Conservation (phyloP, 148 eudicot genomes). For the Cornus kousa region DNA sequence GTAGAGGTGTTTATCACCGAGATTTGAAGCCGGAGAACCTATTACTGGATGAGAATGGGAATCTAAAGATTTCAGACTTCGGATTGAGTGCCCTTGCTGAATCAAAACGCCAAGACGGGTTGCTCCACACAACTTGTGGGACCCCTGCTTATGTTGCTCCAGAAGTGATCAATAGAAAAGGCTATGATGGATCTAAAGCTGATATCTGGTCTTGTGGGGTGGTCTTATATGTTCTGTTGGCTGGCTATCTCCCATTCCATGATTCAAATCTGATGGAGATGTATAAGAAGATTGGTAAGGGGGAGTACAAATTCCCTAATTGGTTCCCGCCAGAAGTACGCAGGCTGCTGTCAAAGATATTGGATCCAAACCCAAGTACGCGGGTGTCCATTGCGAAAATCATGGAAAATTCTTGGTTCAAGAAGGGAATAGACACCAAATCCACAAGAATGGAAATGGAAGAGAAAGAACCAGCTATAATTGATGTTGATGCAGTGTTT, state of each 20-base stretch:
- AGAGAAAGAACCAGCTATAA: background rate
- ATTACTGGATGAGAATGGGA: constrained; percentile 39
- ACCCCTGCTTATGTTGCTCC: constrained; percentile 62
- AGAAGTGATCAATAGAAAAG: constrained; percentile 43
- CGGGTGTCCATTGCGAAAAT: constrained; percentile 43
- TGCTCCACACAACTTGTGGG: constrained; percentile 54
- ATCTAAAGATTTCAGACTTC: constrained; percentile 47
- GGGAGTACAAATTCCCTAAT: constrained; percentile 40
- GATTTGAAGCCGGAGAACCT: constrained; percentile 54
- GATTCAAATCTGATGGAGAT: constrained; percentile 46
- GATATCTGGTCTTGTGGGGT: constrained; percentile 63
- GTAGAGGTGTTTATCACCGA: constrained; percentile 50
- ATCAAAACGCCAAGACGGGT: constrained; percentile 40
- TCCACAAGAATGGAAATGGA: constrained; percentile 4
- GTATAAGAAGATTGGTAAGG: constrained; percentile 52
- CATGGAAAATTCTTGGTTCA: constrained; percentile 48
- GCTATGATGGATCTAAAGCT: constrained; percentile 54
- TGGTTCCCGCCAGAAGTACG: constrained; percentile 39
- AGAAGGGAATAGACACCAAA: constrained; percentile 29
- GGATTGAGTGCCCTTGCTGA: constrained; percentile 48
- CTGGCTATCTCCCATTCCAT: constrained; percentile 47
- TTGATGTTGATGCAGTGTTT: constrained; percentile 20
- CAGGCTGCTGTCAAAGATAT: constrained; percentile 34
- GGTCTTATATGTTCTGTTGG: constrained; percentile 42
- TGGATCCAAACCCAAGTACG: constrained; percentile 44